These are phyloP conservation scores for Corylus heterophylla DNA, from an alignment of 306 rosid species.

Conservation along the genomic window DNA sequence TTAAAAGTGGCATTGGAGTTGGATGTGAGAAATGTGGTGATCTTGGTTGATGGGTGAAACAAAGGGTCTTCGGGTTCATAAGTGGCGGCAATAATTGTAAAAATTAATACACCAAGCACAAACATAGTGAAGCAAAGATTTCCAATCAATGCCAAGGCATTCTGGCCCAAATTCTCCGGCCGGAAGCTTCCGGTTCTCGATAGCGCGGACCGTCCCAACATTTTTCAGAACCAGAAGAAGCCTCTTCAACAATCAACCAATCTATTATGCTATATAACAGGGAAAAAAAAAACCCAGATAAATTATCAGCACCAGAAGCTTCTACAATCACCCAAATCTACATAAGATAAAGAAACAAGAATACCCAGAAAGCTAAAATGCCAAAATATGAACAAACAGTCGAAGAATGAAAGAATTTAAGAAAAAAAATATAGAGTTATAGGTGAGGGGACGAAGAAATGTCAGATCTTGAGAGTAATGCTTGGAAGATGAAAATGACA, in stretches of 20 bases:
- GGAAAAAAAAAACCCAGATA: not conserved
- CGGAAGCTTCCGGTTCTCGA: constrained; percentile 68
- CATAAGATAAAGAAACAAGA: constrained; percentile 33
- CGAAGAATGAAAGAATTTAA: not conserved
- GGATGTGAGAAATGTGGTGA: constrained; percentile 82
- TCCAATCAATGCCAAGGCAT: constrained; percentile 80
- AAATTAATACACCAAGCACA: constrained; percentile 82
- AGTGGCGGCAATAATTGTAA: constrained; percentile 92
- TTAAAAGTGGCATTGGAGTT: constrained; percentile 93
- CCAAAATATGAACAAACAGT: constrained; percentile 16
- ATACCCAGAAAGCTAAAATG: constrained; percentile 41
- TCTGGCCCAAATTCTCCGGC: constrained; percentile 85
- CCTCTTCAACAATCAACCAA: constrained; percentile 14
- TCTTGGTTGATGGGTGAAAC: constrained; percentile 92
- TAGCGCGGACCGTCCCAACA: constrained; percentile 40
- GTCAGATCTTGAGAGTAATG: constrained; percentile 37
- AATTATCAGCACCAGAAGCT: constrained; percentile 15
- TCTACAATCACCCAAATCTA: constrained; percentile 15
- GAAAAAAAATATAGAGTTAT: not conserved
- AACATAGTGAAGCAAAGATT: constrained; percentile 87
- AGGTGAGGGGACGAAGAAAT: constrained; percentile 10
- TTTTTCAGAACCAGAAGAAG: constrained; percentile 21
- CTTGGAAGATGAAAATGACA: constrained; percentile 8
- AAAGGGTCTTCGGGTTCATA: constrained; percentile 97
- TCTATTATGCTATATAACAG: not conserved